Conservation (phyloP, 2,329 filamentous ascomycete species). For the Colletotrichum gloeosporioides region DNA sequence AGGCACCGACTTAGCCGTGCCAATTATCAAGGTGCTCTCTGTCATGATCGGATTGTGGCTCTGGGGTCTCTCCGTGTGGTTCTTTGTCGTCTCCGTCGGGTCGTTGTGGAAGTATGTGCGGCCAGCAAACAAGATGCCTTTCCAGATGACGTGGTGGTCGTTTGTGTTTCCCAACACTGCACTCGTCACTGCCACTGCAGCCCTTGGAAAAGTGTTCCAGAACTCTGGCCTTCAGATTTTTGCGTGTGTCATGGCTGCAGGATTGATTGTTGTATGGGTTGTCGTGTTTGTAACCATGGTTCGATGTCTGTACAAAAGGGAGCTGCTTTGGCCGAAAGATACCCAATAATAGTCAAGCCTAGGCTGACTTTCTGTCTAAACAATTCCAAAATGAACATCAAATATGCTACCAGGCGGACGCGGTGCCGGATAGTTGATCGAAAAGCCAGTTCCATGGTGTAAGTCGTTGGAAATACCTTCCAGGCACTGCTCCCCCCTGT, state of each 20-base stretch:
- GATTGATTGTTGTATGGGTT: conserved; percentile 71
- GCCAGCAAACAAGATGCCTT: conserved; percentile 65
- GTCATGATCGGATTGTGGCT: conserved; percentile 77
- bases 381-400: neutral
- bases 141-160: conserved; percentile 86
- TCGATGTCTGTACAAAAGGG: conserved; percentile 65
- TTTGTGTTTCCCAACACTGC: conserved; percentile 85
- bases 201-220: conserved; percentile 68
- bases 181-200: conserved; percentile 75
- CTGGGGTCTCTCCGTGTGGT: conserved; percentile 84
- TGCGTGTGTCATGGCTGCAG: conserved; percentile 70
- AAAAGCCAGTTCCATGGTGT: neutral
- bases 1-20: conserved; percentile 44
- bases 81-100: conserved; percentile 81
- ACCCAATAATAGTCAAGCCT: neutral
- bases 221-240: conserved; percentile 67
- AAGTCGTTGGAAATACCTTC: neutral
- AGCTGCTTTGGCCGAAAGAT: conserved; percentile 81
- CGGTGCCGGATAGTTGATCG: neutral
- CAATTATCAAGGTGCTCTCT: conserved; percentile 52
- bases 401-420: neutral
- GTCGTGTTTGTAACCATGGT: conserved; percentile 75
- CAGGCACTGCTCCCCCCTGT: neutral
- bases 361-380: neutral
- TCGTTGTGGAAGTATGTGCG: conserved; percentile 73